These are phyloP conservation scores for Thuja plicata DNA, from an alignment of 83 land plant species.

Conservation along the genomic window DNA sequence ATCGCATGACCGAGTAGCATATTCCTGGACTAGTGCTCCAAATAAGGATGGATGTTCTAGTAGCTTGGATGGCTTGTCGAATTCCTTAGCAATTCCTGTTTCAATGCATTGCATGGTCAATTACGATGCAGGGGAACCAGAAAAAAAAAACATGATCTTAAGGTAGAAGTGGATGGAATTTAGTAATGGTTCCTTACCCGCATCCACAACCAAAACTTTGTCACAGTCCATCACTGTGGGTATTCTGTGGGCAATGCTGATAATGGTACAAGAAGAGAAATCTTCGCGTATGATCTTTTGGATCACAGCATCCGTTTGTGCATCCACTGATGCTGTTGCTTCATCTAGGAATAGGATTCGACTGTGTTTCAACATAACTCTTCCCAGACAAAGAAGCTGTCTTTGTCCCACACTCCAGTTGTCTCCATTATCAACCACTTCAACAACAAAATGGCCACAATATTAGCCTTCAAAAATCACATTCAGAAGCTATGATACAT, in stretches of 20 bases:
- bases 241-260: constrained; percentile 93
- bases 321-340: constrained; percentile 96
- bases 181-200: constrained; percentile 42
- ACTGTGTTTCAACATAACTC: constrained; percentile 84
- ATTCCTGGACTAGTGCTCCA: constrained; percentile 83
- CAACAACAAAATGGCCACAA: constrained; percentile 15
- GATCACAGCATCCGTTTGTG: constrained; percentile 84
- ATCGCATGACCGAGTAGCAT: constrained; percentile 67
- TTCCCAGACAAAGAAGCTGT: constrained; percentile 85
- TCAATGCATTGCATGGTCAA: not conserved
- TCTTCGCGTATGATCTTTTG: constrained; percentile 79
- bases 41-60: constrained; percentile 66
- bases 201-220: constrained; percentile 80
- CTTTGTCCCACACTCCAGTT: constrained; percentile 99
- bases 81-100: constrained; percentile 81
- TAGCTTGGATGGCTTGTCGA: constrained; percentile 62
- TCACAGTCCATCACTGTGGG: constrained; percentile 96
- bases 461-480: constrained; percentile 3
- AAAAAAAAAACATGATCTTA: not conserved
- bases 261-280: constrained; percentile 75
- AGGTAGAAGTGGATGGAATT: not conserved
- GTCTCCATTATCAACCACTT: constrained; percentile 91
- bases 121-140: not conserved
- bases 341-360: constrained; percentile 85
- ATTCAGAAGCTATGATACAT: not conserved